Conservation (phyloP, 139 green algal genomes). For the Chlorella sp. region DNA sequence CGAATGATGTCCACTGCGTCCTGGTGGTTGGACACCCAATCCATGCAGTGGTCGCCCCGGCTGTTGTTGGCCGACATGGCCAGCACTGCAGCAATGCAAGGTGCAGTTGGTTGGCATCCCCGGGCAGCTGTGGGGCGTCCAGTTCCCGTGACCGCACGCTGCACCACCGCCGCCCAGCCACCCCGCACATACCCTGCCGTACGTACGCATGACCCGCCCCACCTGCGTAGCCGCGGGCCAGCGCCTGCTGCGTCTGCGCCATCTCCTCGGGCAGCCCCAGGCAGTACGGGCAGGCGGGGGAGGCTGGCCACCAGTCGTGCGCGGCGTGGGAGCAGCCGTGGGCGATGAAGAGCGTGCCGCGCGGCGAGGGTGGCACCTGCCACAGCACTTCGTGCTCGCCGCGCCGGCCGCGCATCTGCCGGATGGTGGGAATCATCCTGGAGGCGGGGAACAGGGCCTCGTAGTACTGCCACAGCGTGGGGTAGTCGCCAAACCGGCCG, state of each 20-base stretch:
- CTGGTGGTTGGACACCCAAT: constrained; percentile 2
- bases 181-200: no score
- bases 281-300: constrained; percentile 4
- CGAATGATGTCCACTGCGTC: neutral
- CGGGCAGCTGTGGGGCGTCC: no score
- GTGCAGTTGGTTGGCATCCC: no score
- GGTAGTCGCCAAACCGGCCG: no score
- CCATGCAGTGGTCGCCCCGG: constrained; percentile 5
- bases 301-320: constrained; percentile 21
- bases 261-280: constrained; percentile 27
- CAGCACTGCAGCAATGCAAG: no score
- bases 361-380: neutral
- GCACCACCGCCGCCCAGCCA: no score
- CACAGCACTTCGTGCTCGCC: neutral
- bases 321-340: constrained; percentile 23
- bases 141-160: no score
- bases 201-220: neutral
- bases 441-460: neutral
- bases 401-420: neutral
- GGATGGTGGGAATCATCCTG: neutral
- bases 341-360: constrained; percentile 13
- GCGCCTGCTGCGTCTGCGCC: constrained; percentile 29
- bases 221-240: constrained; percentile 25
- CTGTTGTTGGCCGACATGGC: constrained; percentile 9
- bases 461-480: constrained; percentile 21